These are phyloP conservation scores for Solanum dulcamara DNA, from an alignment of 257 asterid genomes.

Conservation along the genomic window DNA sequence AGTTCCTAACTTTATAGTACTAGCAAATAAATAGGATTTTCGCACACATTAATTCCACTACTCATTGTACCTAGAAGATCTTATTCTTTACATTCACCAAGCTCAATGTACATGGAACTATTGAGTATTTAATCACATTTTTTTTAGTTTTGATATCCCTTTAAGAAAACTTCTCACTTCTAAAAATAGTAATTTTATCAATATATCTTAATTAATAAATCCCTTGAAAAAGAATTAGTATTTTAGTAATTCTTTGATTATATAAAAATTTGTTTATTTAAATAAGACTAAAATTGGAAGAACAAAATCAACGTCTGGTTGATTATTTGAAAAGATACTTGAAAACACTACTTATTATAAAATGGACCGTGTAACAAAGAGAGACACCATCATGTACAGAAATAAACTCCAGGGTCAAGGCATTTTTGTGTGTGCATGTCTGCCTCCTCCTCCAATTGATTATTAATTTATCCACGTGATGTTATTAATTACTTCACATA, in stretches of 20 bases:
- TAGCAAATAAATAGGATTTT: not conserved
- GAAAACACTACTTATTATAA: no score
- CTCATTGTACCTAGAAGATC: not conserved
- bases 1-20: not conserved
- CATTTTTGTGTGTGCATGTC: not conserved
- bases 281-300: no score
- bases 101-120: not conserved
- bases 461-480: not conserved
- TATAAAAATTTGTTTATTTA: no score
- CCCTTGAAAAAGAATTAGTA: no score
- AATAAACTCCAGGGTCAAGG: not conserved
- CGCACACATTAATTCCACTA: not conserved
- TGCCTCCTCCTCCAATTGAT: conserved; percentile 3
- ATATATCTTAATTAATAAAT: no score
- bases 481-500: conserved; percentile 3
- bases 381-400: not conserved
- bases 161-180: no score
- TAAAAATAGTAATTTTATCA: no score
- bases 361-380: not conserved
- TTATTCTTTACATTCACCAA: not conserved
- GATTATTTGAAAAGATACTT: no score
- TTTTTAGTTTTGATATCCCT: no score
- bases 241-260: no score
- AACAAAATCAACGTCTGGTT: no score
- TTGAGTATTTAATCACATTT: not conserved